Conservation (phyloP, 2,329 filamentous ascomycete species). For the Claviceps digitariae region DNA sequence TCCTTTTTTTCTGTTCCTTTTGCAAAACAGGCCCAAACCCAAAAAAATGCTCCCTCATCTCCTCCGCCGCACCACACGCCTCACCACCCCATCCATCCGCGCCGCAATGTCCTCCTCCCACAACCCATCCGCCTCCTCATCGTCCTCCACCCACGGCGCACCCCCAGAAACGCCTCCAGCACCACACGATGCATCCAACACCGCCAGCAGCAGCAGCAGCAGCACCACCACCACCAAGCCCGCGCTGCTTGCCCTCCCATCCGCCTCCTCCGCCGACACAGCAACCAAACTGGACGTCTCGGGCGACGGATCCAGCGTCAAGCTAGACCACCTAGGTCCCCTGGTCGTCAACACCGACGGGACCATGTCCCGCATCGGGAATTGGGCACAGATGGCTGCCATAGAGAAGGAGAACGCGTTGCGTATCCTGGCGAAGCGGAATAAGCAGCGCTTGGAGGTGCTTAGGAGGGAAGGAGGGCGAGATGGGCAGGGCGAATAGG, state of each 20-base stretch:
- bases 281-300: conserved; percentile 20
- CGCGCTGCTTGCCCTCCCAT: conserved; percentile 13
- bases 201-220: neutral
- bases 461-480: conserved; percentile 20
- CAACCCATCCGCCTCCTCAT: neutral
- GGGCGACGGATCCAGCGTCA: conserved; percentile 26
- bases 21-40: no score
- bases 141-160: neutral
- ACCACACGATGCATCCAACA: neutral
- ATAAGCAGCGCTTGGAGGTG: conserved; percentile 45
- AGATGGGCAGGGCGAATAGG: no score
- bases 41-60: neutral
- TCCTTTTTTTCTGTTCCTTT: no score
- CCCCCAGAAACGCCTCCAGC: no score
- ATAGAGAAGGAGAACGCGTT: conserved; percentile 55
- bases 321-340: conserved; percentile 56
- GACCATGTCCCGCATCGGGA: conserved; percentile 54
- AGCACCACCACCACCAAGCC: conserved; percentile 4
- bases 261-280: conserved; percentile 8
- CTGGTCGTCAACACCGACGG: conserved; percentile 64
- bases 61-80: neutral
- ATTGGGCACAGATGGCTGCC: conserved; percentile 60
- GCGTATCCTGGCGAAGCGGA: conserved; percentile 53
- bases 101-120: neutral
- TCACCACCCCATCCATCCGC: neutral